Evolutionary conservation across 257 asterid genomes (phyloP).

Genomic region (Solanum tarijense): DNA sequence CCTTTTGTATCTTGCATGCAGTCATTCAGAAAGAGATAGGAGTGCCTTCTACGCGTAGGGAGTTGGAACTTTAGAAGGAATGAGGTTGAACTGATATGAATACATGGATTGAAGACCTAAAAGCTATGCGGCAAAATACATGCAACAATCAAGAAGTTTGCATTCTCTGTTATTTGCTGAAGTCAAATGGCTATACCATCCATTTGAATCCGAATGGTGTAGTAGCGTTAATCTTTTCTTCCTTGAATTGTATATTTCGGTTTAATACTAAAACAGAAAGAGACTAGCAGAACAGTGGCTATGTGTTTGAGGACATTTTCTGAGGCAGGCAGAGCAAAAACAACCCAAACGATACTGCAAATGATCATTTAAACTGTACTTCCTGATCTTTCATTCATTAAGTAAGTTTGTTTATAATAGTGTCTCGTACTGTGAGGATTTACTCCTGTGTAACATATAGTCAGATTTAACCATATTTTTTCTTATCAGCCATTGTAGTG

Average conservation of each 20-base stretch:
- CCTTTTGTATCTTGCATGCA: background rate
- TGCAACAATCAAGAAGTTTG: background rate
- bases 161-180: background rate
- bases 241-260: conserved; percentile 16
- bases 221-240: background rate
- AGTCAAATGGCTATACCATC: background rate
- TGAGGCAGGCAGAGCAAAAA: conserved; percentile 29
- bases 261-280: conserved; percentile 45
- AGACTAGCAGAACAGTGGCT: conserved; percentile 63
- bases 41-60: background rate
- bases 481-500: background rate
- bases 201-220: background rate
- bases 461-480: background rate
- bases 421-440: background rate
- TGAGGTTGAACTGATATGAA: background rate
- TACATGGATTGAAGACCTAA: background rate
- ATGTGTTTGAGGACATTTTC: conserved; percentile 55
- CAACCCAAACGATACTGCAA: conserved; percentile 24
- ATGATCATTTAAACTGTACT: conserved; percentile 1
- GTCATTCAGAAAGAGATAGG: background rate
- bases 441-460: background rate
- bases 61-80: background rate
- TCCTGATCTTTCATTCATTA: background rate
- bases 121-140: background rate
- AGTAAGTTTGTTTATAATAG: background rate